phyloP scores from a whole-genome alignment of 2,329 filamentous ascomycete genomes.

The Stagonosporopsis tanaceti region DNA sequence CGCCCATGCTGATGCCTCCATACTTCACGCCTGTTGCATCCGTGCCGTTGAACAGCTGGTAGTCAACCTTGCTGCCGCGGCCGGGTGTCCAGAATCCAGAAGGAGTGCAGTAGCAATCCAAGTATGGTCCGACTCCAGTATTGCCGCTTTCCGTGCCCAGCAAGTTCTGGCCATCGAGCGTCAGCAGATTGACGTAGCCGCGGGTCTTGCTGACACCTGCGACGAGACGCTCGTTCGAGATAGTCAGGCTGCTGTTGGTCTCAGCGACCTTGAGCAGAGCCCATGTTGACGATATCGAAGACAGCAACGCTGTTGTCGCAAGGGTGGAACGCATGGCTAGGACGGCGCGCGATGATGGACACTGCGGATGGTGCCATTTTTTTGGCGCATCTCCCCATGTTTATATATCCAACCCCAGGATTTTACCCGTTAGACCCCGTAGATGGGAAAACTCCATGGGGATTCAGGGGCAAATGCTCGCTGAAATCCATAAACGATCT shows the following conservation, averaged over 20 bases:
- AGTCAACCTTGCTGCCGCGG: constrained; percentile 61
- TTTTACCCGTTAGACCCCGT: constrained; percentile 27
- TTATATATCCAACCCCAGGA: constrained; percentile 9
- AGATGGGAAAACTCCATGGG: constrained; percentile 31
- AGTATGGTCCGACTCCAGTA: constrained; percentile 48
- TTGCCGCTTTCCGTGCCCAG: constrained; percentile 30
- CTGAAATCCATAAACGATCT: constrained; percentile 16
- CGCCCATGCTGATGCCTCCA: constrained; percentile 66
- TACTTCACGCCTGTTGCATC: constrained; percentile 62
- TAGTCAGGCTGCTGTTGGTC: constrained; percentile 40
- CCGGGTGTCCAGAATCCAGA: constrained; percentile 63
- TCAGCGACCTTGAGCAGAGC: constrained; percentile 30
- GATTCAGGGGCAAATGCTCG: constrained; percentile 10
- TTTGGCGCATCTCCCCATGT: constrained; percentile 3
- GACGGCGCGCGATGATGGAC: background rate
- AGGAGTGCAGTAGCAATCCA: constrained; percentile 43
- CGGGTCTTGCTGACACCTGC: constrained; percentile 55
- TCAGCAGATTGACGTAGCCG: constrained; percentile 54
- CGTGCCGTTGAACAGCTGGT: constrained; percentile 46
- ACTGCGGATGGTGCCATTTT: background rate
- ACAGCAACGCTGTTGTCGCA: constrained; percentile 19
- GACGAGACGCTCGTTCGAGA: constrained; percentile 57
- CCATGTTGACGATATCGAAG: constrained; percentile 20
- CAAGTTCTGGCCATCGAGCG: constrained; percentile 54
- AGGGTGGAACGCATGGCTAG: constrained; percentile 25